Conservation (phyloP, 202 grass and related monocot species). For the Miscanthus sacchariflorus region DNA sequence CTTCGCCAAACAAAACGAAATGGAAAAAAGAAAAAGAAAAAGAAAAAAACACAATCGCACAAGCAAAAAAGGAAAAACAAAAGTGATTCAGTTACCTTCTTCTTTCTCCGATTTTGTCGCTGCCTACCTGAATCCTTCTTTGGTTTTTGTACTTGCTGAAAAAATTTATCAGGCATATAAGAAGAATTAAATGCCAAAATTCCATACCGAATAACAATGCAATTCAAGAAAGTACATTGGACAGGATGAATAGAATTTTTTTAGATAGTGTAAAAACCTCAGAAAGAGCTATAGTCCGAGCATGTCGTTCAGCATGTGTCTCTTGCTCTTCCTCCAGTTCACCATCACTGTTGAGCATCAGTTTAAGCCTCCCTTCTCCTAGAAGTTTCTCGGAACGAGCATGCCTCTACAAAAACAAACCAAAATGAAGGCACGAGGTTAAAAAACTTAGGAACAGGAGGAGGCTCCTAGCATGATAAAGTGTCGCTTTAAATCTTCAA, state of each 20-base stretch:
- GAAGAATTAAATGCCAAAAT: background rate
- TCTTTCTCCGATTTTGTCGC: conserved; percentile 67
- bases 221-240: conserved; percentile 13
- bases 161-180: conserved; percentile 38
- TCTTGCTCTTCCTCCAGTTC: conserved; percentile 91
- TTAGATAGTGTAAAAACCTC: conserved; percentile 51
- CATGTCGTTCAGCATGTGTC: conserved; percentile 92
- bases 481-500: background rate
- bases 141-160: conserved; percentile 55
- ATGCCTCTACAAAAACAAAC: conserved; percentile 67
- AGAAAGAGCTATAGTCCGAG: conserved; percentile 74
- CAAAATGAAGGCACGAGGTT: background rate
- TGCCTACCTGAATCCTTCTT: conserved; percentile 87
- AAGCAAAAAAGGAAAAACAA: background rate
- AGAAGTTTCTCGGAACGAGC: conserved; percentile 84
- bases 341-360: conserved; percentile 91
- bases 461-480: background rate
- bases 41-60: background rate
- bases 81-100: conserved; percentile 61
- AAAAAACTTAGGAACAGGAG: background rate
- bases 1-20: background rate
- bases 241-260: background rate
- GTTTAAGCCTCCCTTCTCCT: conserved; percentile 82
- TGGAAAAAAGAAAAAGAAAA: background rate
- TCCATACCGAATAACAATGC: background rate